A percentile compares a stretch with the other conserved stretches of the same genome.
Conservation (phyloP, 139 green algal genomes). For the Chloropicon primus region DNA sequence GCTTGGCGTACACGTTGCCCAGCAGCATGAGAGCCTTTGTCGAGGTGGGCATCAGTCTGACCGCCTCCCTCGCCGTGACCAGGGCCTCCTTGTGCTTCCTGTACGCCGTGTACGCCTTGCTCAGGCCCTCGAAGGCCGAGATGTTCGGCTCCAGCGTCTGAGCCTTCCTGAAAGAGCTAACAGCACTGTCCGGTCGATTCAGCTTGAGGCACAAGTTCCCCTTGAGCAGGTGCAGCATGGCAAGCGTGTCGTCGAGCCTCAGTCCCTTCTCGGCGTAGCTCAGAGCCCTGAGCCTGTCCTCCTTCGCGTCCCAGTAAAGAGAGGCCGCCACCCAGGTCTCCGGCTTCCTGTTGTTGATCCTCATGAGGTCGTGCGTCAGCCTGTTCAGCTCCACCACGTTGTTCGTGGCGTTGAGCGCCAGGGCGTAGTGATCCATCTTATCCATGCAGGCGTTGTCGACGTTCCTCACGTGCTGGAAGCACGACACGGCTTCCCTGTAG, state of each 20-base stretch:
- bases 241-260: background rate
- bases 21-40: background rate
- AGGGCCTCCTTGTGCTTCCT: background rate
- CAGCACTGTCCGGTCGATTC: background rate
- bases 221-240: background rate
- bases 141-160: background rate
- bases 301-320: background rate
- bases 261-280: background rate
- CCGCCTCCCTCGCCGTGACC: background rate
- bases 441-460: background rate
- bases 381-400: background rate
- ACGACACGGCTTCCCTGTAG: background rate
- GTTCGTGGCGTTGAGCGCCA: background rate
- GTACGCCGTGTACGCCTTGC: background rate
- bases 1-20: background rate
- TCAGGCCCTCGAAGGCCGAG: background rate
- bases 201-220: background rate
- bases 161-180: background rate
- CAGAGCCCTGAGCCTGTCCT: background rate
- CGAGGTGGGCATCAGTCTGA: background rate
- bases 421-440: background rate
- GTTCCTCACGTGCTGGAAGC: background rate
- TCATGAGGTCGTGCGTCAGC: background rate
- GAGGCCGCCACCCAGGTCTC: background rate
- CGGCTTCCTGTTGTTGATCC: background rate